phyloP scores from a whole-genome alignment of 192 early-diverging fungal genomes.

The Entomortierella lignicola region DNA sequence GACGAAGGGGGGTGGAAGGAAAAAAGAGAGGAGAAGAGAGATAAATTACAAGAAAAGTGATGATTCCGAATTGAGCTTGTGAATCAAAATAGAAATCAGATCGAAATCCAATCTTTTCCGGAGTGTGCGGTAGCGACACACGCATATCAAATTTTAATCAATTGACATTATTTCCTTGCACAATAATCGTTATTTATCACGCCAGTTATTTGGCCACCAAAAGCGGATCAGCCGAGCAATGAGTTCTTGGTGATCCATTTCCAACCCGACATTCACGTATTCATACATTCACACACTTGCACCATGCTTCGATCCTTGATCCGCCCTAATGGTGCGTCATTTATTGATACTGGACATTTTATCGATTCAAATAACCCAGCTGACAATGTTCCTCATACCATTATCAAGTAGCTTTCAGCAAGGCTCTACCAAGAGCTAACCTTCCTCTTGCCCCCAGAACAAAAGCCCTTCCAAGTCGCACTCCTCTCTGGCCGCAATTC shows the following conservation, averaged over 20 bases:
- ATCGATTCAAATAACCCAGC: too few relatives aligned
- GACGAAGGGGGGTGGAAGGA: not conserved
- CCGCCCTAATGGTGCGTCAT: slow-evolving; percentile 8
- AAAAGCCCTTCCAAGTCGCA: not conserved
- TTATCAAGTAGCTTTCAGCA: not conserved
- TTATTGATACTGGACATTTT: too few relatives aligned
- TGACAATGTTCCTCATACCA: too few relatives aligned
- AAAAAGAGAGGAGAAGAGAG: not conserved
- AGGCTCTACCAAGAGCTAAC: not conserved
- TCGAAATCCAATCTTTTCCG: not conserved
- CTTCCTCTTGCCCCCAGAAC: not conserved
- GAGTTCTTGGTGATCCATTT: not conserved
- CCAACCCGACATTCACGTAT: not conserved
- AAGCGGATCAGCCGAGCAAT: too few relatives aligned
- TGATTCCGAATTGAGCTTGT: not conserved
- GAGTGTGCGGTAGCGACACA: not conserved
- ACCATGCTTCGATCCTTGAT: slow-evolving; percentile 22
- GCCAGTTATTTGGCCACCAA: not conserved
- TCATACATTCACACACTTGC: too few relatives aligned
- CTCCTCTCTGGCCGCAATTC: slow-evolving; percentile 1
- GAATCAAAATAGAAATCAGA: slow-evolving; percentile 6
- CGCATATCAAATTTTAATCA: not conserved
- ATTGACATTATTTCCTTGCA: slow-evolving; percentile 1
- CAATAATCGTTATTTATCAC: not conserved
- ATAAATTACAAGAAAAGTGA: not conserved